Evolutionary conservation across 768 basidiomycete species (phyloP), one percentile per base, ranked within the genome.

Genomic region (Termitomyces sp.): DNA sequence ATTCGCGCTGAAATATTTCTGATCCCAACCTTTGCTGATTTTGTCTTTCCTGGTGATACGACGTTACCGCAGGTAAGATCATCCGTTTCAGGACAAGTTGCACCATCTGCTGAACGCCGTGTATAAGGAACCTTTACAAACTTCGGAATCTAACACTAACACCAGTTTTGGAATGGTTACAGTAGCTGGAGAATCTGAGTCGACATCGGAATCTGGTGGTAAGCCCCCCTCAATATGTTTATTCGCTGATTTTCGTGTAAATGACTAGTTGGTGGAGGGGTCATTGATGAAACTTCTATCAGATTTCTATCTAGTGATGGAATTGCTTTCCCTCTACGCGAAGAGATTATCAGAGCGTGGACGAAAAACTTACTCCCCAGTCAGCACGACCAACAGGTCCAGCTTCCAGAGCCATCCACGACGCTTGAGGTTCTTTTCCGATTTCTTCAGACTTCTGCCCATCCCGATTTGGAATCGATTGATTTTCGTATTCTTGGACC

Each of bases 391-490:
- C 13, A 29, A n/a, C 54, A 20, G 10, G 29, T 56, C 5, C 5
- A 16, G 22, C 54, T 60, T 24, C 16, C 44, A 31, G 49, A 60
- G 29, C n/a, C 26, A 22, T 55, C 54, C 3, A 29, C 18, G 13
- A 56, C 29, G 26, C 39, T 56, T 12, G 16, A 24, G 5, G 15
- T 60, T 5, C 51, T 60, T 20, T 60, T 60, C 22, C 33, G 4
- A 12, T 56, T 51, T 48, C 26, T 56, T 20, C 13, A 20, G 8
- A 15, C 31, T 28, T 18, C 42, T 28, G 50, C 54, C 5, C 59
- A 60, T 4, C 59, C 59, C 3, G 55, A 60, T 44, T 33, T 56
- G 22, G 51, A 60, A 42, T 45, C 9, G 16, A 9, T 16, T 1
- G 45, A 56, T 26, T 56, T 52, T 18, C 5, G 26, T 12, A 31